phyloP scores from a whole-genome alignment of 108 stramenopile species.

The Nitzschia inconspicua region DNA sequence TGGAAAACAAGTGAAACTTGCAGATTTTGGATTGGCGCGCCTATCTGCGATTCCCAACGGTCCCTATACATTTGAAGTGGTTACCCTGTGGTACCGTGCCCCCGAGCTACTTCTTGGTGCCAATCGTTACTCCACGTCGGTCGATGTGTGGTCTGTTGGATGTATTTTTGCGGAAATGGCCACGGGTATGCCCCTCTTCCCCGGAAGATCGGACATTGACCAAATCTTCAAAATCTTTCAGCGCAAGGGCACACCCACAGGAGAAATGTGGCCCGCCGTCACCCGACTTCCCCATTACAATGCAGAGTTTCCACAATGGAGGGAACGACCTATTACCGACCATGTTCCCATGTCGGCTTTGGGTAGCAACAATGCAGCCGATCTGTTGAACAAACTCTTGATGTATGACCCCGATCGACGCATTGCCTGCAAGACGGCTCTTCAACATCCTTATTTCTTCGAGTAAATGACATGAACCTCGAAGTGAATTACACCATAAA shows the following conservation, averaged over 20 bases:
- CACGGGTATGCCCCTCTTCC: slow-evolving; percentile 84
- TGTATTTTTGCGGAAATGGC: slow-evolving; percentile 99
- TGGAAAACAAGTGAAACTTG: slow-evolving; percentile 94
- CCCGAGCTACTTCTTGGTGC: slow-evolving; percentile 95
- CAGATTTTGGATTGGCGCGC: slow-evolving; percentile 98
- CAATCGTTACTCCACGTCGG: slow-evolving; percentile 80
- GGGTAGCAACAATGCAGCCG: slow-evolving; percentile 64
- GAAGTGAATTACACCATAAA: too few relatives aligned
- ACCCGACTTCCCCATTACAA: slow-evolving; percentile 89
- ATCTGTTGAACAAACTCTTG: slow-evolving; percentile 75
- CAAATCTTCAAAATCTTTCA: slow-evolving; percentile 91
- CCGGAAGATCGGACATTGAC: slow-evolving; percentile 83
- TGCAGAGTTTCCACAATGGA: slow-evolving; percentile 88
- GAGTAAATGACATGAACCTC: too few relatives aligned
- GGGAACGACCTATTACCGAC: slow-evolving; percentile 76
- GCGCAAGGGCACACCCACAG: slow-evolving; percentile 89
- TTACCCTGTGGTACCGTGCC: slow-evolving; percentile 98
- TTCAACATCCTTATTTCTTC: slow-evolving; percentile 82
- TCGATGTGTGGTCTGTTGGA: slow-evolving; percentile 96
- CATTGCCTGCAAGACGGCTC: slow-evolving; percentile 77
- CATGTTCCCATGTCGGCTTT: slow-evolving; percentile 67
- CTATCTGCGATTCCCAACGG: slow-evolving; percentile 98
- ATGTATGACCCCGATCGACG: slow-evolving; percentile 85
- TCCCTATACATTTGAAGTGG: slow-evolving; percentile 92
- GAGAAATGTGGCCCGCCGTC: slow-evolving; percentile 84